phyloP scores from a whole-genome alignment of 2,329 filamentous ascomycete genomes.

The Colletotrichum lindemuthianum region DNA sequence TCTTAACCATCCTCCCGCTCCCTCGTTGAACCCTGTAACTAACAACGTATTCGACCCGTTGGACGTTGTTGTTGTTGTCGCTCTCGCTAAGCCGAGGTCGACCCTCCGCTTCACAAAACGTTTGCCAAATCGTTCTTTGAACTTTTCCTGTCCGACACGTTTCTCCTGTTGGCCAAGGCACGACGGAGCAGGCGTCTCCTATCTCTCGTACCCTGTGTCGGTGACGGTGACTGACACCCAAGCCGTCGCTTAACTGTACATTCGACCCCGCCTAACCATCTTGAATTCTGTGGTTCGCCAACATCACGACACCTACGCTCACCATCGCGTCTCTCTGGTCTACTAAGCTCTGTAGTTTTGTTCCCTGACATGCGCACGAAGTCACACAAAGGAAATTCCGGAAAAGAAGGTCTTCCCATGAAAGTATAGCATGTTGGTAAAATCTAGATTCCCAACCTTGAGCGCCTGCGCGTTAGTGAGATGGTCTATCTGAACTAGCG shows the following conservation, averaged over 20 bases:
- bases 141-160: conserved; percentile 6
- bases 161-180: conserved; percentile 14
- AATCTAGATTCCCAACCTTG: no score
- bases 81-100: conserved; percentile 1
- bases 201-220: neutral
- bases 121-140: conserved; percentile 4
- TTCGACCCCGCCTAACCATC: conserved; percentile 25
- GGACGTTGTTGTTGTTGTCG: conserved; percentile 12
- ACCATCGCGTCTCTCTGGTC: conserved; percentile 7
- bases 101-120: conserved; percentile 14
- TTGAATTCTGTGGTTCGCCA: neutral
- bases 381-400: neutral
- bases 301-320: neutral
- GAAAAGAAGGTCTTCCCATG: neutral
- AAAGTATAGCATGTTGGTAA: no score
- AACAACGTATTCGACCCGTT: neutral
- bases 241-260: conserved; percentile 16
- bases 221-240: neutral
- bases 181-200: conserved; percentile 15
- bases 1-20: conserved; percentile 10
- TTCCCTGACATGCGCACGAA: neutral
- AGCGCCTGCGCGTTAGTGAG: neutral
- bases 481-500: neutral
- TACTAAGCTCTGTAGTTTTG: neutral
- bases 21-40: conserved; percentile 28